Evolutionary conservation across 208 protist species (phyloP).

Genomic region (Trypanosoma brucei): DNA sequence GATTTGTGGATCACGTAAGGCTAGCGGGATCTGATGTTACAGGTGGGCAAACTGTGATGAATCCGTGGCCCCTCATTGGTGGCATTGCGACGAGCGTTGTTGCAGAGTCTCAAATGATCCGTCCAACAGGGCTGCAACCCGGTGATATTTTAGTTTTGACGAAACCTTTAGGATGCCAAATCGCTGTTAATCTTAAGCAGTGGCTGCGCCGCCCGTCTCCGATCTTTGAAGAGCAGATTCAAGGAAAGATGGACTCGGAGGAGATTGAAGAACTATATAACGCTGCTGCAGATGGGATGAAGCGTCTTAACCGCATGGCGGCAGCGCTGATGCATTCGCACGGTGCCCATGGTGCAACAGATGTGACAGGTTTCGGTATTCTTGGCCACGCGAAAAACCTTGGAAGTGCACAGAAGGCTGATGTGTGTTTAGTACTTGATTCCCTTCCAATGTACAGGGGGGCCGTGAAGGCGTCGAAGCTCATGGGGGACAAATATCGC

Average conservation of each 20-base stretch:
- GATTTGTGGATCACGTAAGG: slow-evolving; percentile 85
- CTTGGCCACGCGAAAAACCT: slow-evolving; percentile 94
- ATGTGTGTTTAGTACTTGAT: slow-evolving; percentile 72
- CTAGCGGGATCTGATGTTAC: slow-evolving; percentile 84
- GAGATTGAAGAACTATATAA: slow-evolving; percentile 80
- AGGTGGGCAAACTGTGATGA: slow-evolving; percentile 95
- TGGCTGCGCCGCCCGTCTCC: slow-evolving; percentile 78
- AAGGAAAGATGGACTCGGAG: slow-evolving; percentile 45
- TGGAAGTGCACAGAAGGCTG: slow-evolving; percentile 63
- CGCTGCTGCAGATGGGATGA: slow-evolving; percentile 79
- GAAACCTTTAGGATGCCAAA: slow-evolving; percentile 93
- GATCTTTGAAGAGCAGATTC: slow-evolving; percentile 58
- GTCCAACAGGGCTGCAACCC: slow-evolving; percentile 56
- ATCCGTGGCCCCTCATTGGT: slow-evolving; percentile 94
- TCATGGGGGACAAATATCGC: slow-evolving; percentile 84
- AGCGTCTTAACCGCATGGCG: slow-evolving; percentile 84
- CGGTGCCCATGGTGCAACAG: slow-evolving; percentile 90
- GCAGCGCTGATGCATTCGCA: slow-evolving; percentile 87
- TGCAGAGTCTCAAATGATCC: slow-evolving; percentile 80
- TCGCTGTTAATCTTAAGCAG: slow-evolving; percentile 93
- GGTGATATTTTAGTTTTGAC: slow-evolving; percentile 95
- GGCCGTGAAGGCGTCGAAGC: slow-evolving; percentile 68
- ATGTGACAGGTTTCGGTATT: slow-evolving; percentile 97
- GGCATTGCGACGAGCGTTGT: slow-evolving; percentile 89
- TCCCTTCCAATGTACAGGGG: slow-evolving; percentile 83